A percentile compares a stretch with the other conserved stretches of the same genome.
Evolutionary conservation across 1,284 basidiomycete species (phyloP).

Genomic region (Xerocomus nothofagi): DNA sequence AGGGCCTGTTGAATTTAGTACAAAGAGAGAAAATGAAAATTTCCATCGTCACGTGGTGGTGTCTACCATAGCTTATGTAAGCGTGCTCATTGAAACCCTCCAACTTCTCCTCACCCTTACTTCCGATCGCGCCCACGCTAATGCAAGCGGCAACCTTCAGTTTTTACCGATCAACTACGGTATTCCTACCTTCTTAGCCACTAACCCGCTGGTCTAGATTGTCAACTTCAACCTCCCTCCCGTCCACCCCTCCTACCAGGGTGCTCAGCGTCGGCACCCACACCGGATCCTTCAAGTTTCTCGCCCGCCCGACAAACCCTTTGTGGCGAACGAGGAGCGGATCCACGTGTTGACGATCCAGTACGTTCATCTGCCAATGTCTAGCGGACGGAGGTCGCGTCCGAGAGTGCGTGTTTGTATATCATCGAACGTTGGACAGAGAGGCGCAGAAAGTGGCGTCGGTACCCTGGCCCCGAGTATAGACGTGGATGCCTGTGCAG

Average conservation of each 20-base stretch:
- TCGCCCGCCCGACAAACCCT: conserved; percentile 38
- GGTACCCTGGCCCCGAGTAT: too few species aligned
- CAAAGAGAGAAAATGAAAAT: too few species aligned
- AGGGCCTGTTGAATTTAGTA: too few species aligned
- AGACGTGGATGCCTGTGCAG: not conserved
- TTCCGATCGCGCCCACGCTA: conserved; percentile 8
- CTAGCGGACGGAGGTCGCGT: conserved; percentile 10
- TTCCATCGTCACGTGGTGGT: too few species aligned
- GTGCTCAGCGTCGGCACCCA: conserved; percentile 31
- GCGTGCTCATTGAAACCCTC: too few species aligned
- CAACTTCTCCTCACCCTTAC: conserved; percentile 35
- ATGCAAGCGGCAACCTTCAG: too few species aligned
- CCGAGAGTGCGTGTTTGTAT: conserved; percentile 37
- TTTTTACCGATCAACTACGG: too few species aligned
- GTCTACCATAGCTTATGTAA: too few species aligned
- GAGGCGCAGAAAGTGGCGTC: not conserved
- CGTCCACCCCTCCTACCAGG: conserved; percentile 14
- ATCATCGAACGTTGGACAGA: conserved; percentile 36
- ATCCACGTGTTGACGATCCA: conserved; percentile 46
- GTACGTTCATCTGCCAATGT: conserved; percentile 24
- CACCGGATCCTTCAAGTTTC: conserved; percentile 43
- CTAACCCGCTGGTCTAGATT: conserved; percentile 19
- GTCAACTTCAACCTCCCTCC: conserved; percentile 39
- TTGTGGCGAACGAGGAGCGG: conserved; percentile 40
- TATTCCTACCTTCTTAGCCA: too few species aligned